A percentile compares a stretch with the other conserved stretches of the same genome.
These are phyloP conservation scores for Aspergillus glaucus DNA, from an alignment of 2,329 filamentous ascomycete genomes.

Conservation along the genomic window DNA sequence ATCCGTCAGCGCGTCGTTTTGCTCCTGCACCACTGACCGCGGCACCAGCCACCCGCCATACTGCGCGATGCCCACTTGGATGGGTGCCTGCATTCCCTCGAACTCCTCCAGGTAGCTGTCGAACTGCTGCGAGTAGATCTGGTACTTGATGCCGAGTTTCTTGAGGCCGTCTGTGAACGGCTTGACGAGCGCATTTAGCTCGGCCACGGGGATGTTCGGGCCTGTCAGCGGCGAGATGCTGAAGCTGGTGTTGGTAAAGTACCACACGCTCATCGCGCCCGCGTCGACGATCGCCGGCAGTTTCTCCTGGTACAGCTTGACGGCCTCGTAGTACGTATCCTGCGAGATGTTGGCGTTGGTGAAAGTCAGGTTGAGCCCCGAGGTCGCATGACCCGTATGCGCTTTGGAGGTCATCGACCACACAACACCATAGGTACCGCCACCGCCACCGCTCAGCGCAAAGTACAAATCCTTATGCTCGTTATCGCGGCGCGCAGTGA, in stretches of 20 bases:
- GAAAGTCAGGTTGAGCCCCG: constrained; percentile 43
- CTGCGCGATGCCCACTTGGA: constrained; percentile 34
- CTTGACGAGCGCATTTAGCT: constrained; percentile 42
- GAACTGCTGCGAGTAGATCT: constrained; percentile 21
- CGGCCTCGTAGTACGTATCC: constrained; percentile 45
- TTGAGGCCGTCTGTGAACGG: constrained; percentile 41
- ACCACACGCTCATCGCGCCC: constrained; percentile 47
- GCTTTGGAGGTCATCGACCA: constrained; percentile 50
- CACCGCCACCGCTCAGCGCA: constrained; percentile 56
- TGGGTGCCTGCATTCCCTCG: constrained; percentile 22
- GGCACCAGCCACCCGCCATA: constrained; percentile 32
- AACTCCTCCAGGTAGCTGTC: constrained; percentile 27
- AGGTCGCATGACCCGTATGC: constrained; percentile 39
- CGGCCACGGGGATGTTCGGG: constrained; percentile 39
- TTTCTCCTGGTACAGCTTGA: constrained; percentile 43
- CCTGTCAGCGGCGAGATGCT: constrained; percentile 43
- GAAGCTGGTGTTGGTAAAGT: constrained; percentile 47
- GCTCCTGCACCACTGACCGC: constrained; percentile 26
- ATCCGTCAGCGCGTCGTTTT: constrained; percentile 23
- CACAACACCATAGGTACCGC: constrained; percentile 54
- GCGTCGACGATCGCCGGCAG: constrained; percentile 47
- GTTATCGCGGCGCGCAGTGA: constrained; percentile 42
- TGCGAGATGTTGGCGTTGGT: constrained; percentile 24
- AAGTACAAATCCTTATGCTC: constrained; percentile 54
- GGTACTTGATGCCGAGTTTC: constrained; percentile 27